Evolutionary conservation across 805 yeast species (phyloP).

Genomic region (Tanozyma kutaoensis): DNA sequence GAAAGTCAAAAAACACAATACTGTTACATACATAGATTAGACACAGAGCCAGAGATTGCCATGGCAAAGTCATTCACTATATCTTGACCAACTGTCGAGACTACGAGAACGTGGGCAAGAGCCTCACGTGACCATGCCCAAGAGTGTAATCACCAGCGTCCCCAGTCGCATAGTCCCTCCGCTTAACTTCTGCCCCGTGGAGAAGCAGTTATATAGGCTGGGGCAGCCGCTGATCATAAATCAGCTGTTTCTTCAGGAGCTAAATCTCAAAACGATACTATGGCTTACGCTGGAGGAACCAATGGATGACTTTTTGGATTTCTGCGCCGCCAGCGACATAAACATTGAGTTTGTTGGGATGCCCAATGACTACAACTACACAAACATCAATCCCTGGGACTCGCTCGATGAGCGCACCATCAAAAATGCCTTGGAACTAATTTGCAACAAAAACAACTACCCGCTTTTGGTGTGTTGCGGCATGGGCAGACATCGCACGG

Average conservation of each 20-base stretch:
- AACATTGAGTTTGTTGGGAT: conserved; percentile 73
- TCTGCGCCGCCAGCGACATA: conserved; percentile 61
- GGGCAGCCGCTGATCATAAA: conserved; percentile 95
- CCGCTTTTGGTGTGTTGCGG: conserved; percentile 92
- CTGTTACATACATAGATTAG: too few relatives aligned
- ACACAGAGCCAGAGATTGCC: too few relatives aligned
- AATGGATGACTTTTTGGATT: conserved; percentile 71
- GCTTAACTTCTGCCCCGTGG: conserved; percentile 90
- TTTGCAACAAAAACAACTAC: conserved; percentile 58
- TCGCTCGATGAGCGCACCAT: conserved; percentile 78
- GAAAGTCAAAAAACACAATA: too few relatives aligned
- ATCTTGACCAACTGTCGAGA: too few relatives aligned
- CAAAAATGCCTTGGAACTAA: conserved; percentile 62
- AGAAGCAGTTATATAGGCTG: conserved; percentile 69
- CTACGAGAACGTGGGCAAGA: too few relatives aligned
- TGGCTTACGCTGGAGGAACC: conserved; percentile 98
- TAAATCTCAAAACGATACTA: conserved; percentile 65
- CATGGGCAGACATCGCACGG: conserved; percentile 97
- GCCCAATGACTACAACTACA: conserved; percentile 46
- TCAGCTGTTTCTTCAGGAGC: conserved; percentile 68
- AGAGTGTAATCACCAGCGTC: too few relatives aligned
- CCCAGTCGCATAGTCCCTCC: conserved; percentile 92
- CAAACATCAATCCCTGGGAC: conserved; percentile 84
- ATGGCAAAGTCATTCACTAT: too few relatives aligned
- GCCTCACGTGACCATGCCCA: too few relatives aligned